Conservation (phyloP, 2,329 filamentous ascomycete species). For the Taxawa tesnikishii region DNA sequence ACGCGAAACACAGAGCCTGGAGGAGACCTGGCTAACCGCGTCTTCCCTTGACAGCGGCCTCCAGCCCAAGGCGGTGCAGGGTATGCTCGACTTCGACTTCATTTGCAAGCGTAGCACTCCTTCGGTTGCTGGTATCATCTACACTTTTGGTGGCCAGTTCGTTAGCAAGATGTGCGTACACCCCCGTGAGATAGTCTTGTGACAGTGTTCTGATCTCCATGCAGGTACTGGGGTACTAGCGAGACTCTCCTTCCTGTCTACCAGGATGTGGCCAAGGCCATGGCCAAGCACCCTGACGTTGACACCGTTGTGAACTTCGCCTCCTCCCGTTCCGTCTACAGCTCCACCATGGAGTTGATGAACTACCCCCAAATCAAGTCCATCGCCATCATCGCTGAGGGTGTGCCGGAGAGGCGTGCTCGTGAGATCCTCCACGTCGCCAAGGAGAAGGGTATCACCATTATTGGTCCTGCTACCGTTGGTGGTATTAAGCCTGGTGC, state of each 20-base stretch:
- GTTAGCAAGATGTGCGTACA: slow-evolving; percentile 84
- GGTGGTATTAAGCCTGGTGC: slow-evolving; percentile 98
- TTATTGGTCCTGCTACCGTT: slow-evolving; percentile 95
- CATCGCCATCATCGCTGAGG: slow-evolving; percentile 98
- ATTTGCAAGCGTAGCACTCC: slow-evolving; percentile 98
- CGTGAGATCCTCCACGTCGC: slow-evolving; percentile 96
- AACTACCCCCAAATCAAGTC: slow-evolving; percentile 93
- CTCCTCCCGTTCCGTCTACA: slow-evolving; percentile 96
- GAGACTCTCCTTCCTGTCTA: slow-evolving; percentile 98
- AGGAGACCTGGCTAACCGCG: too few relatives aligned
- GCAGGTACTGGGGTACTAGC: slow-evolving; percentile 92
- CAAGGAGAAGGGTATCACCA: slow-evolving; percentile 97
- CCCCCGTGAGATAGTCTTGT: not conserved
- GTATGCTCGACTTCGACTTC: slow-evolving; percentile 94
- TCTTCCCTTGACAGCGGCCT: slow-evolving; percentile 64
- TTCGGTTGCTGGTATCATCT: slow-evolving; percentile 98
- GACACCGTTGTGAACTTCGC: slow-evolving; percentile 99
- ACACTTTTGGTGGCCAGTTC: slow-evolving; percentile 99
- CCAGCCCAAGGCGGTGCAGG: slow-evolving; percentile 63
- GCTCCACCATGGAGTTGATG: slow-evolving; percentile 98
- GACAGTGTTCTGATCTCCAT: not conserved
- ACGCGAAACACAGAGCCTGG: too few relatives aligned
- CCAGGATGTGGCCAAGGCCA: slow-evolving; percentile 83
- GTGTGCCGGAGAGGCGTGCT: slow-evolving; percentile 96
- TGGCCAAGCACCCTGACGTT: slow-evolving; percentile 92